Conservation (phyloP, 1,284 basidiomycete species). For the Dichomitus squalens region DNA sequence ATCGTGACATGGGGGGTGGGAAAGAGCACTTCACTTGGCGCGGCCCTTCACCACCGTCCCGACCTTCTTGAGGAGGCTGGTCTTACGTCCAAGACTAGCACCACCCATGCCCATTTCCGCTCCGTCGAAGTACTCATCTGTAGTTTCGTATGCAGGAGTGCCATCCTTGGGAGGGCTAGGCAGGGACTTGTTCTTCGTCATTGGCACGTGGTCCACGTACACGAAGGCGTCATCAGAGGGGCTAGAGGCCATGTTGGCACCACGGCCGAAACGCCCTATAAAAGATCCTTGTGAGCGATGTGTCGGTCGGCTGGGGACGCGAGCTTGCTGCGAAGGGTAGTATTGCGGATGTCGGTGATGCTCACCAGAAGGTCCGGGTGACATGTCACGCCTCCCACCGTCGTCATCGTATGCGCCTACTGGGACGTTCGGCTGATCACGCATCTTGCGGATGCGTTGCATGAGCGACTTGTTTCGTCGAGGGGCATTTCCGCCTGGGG, state of each 20-base stretch:
- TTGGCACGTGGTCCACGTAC: constrained; percentile 49
- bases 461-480: constrained; percentile 80
- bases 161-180: constrained; percentile 44
- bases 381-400: constrained; percentile 40
- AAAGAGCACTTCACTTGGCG: constrained; percentile 14
- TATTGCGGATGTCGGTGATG: constrained; percentile 26
- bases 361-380: constrained; percentile 51
- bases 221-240: constrained; percentile 60
- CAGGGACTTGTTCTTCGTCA: constrained; percentile 60
- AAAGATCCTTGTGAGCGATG: constrained; percentile 74
- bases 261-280: constrained; percentile 66
- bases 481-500: constrained; percentile 41
- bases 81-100: constrained; percentile 64
- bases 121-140: constrained; percentile 50
- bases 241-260: constrained; percentile 29
- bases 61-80: constrained; percentile 78
- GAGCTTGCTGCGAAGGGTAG: constrained; percentile 20
- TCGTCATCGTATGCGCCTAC: constrained; percentile 48
- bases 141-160: constrained; percentile 6
- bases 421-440: constrained; percentile 80
- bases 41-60: constrained; percentile 66
- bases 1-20: background rate
- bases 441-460: constrained; percentile 83
- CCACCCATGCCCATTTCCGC: constrained; percentile 36
- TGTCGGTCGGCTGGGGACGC: constrained; percentile 47